Evolutionary conservation across 352 stramenopile species (phyloP), one percentile per base, ranked within the genome.

Genomic region (Phytopythium aichiense): DNA sequence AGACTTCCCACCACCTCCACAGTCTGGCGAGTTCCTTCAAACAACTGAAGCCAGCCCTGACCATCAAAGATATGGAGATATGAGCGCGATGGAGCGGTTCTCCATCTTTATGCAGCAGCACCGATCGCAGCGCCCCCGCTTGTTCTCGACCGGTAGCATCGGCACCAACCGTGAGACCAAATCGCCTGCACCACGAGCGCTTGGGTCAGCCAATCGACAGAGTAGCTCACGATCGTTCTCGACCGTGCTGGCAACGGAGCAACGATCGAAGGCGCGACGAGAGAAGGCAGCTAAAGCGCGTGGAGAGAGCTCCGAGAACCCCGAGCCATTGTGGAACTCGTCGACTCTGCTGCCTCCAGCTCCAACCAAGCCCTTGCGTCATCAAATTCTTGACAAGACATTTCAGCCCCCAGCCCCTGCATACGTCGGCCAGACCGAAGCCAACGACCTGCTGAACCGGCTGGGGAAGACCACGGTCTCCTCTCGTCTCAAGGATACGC

Each of bases 381-480:
- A 90, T 49, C 81, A 90, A 66, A 76, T 90, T 54, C 64, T 90
- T 30, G 69, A 67, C 52, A 76, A 77, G 18, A 85, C 63, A 11
- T 90, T 76, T 31, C 68, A 82, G 53, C 81, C 81, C 8, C 73
- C 78, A 40, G 66, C 69, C 11, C 60, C 76, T 0, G 56, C 77
- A 16, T 64, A 72, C 12, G 74, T 87, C 16, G 64, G 71, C 7
- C 60, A 66, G 0, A 73, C 73, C 8, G 65, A 72, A 11, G 58
- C 77, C 6, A 72, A 31, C 37, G 61, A 78, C 4, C 13, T 90
- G 9, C 33, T 88, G 3, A 46, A 77, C 54, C 65, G 78, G 43
- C 57, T 90, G 18, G 71, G 74, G 6, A 88, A 84, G 48, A 74
- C 65, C 2, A 90, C 81, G 0, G 63, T 90, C 11, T 87, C 81